Evolutionary conservation across 805 yeast species (phyloP).

Genomic region (Monosporozyma aquatica): DNA sequence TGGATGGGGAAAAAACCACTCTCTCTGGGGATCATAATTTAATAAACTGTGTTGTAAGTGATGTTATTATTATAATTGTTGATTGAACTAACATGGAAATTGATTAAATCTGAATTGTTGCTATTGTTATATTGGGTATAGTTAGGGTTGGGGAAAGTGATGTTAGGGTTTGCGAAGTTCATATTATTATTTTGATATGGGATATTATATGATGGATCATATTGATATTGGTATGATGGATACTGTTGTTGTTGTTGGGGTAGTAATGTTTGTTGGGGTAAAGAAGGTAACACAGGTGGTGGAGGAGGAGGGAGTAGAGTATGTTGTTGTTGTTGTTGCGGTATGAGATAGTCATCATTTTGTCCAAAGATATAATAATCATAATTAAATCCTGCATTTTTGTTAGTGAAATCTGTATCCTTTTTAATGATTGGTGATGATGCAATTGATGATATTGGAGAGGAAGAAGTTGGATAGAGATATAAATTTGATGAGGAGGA

Average conservation of each 20-base stretch:
- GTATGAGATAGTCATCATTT: too few relatives aligned
- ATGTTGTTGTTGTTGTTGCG: background rate
- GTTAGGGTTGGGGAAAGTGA: too few relatives aligned
- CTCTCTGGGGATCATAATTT: too few relatives aligned
- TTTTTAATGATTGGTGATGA: slow-evolving; percentile 5
- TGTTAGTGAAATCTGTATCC: slow-evolving; percentile 4
- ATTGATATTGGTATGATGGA: background rate
- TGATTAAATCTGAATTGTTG: slow-evolving; percentile 1
- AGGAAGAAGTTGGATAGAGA: background rate
- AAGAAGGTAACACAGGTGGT: background rate
- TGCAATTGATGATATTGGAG: slow-evolving; percentile 1
- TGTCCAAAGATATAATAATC: slow-evolving; percentile 17
- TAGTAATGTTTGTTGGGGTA: background rate
- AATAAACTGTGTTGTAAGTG: background rate
- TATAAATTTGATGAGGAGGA: too few relatives aligned
- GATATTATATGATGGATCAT: background rate
- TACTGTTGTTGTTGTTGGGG: slow-evolving; percentile 5
- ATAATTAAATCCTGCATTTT: slow-evolving; percentile 10
- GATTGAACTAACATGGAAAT: slow-evolving; percentile 3
- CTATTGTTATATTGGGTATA: background rate
- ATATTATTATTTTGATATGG: too few relatives aligned
- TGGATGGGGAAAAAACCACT: too few relatives aligned
- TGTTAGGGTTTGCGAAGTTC: too few relatives aligned
- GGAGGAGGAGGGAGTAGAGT: background rate
- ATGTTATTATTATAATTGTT: background rate